phyloP scores from a whole-genome alignment of 2,329 filamentous ascomycete genomes.

The Lecanicillium sp. region DNA sequence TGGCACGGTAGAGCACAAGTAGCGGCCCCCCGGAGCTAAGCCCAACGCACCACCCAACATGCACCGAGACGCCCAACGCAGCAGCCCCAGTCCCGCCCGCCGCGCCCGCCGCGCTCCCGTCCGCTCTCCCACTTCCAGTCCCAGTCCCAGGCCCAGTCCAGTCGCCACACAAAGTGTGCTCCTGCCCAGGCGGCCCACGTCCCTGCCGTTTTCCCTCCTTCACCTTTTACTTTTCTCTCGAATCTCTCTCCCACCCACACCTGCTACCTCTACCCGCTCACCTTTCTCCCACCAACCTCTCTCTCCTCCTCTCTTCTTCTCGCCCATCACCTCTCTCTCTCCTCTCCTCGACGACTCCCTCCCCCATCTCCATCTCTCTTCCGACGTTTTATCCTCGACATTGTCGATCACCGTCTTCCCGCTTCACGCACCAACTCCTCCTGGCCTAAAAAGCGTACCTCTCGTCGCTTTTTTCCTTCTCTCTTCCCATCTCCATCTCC shows the following conservation, averaged over 20 bases:
- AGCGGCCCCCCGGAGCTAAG: too few species aligned
- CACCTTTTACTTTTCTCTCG: constrained; percentile 15
- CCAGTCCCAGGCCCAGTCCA: too few species aligned
- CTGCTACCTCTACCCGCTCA: constrained; percentile 16
- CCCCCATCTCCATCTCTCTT: constrained; percentile 14
- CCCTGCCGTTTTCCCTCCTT: constrained; percentile 16
- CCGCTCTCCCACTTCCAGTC: too few species aligned
- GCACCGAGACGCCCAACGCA: too few species aligned
- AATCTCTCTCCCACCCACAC: constrained; percentile 16
- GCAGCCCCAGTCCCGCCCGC: too few species aligned
- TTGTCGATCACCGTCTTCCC: constrained; percentile 7
- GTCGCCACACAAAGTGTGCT: too few species aligned
- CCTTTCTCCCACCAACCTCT: constrained; percentile 17
- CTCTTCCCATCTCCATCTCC: constrained; percentile 12
- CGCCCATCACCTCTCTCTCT: constrained; percentile 13
- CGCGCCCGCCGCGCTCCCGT: too few species aligned
- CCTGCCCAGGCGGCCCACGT: too few species aligned
- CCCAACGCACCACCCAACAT: too few species aligned
- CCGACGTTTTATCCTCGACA: constrained; percentile 11
- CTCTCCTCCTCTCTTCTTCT: constrained; percentile 16
- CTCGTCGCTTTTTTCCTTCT: constrained; percentile 12
- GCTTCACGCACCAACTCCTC: constrained; percentile 9
- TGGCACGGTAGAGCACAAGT: too few species aligned
- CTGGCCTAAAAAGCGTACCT: constrained; percentile 16
- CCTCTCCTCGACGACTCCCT: constrained; percentile 13